Percentiles rank a stretch among this genome's conserved stretches.
Evolutionary conservation across 2,329 filamentous ascomycete species (phyloP).

Genomic region (Akanthomyces uredinophilus): DNA sequence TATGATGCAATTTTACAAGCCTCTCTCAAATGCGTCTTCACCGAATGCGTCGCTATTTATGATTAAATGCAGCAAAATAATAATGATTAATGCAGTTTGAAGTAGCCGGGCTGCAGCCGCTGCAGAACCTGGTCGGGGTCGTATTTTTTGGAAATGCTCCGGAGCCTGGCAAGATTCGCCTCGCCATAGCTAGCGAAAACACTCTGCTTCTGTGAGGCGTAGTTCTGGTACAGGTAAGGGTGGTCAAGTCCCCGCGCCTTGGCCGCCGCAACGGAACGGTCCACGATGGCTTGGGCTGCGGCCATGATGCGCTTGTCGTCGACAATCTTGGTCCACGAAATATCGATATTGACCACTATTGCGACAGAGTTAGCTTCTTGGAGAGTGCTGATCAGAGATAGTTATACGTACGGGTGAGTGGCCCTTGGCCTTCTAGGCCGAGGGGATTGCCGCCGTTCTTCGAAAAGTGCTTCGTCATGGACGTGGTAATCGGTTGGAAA

Average conservation of each 20-base stretch:
- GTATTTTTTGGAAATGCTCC: slow-evolving; percentile 29
- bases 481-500: slow-evolving; percentile 38
- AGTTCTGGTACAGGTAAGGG: slow-evolving; percentile 42
- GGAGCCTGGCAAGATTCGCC: slow-evolving; percentile 31
- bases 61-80: neutral
- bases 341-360: slow-evolving; percentile 21
- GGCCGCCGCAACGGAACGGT: slow-evolving; percentile 24
- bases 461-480: slow-evolving; percentile 29
- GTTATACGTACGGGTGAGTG: slow-evolving; percentile 19
- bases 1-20: neutral
- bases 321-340: slow-evolving; percentile 24
- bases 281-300: slow-evolving; percentile 23
- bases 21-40: neutral
- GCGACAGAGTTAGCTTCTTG: neutral
- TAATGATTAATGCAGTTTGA: slow-evolving; percentile 28
- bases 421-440: slow-evolving; percentile 24
- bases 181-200: slow-evolving; percentile 36
- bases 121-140: slow-evolving; percentile 34
- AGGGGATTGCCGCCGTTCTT: slow-evolving; percentile 30
- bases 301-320: slow-evolving; percentile 31
- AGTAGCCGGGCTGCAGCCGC: slow-evolving; percentile 33
- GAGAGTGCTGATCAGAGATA: neutral
- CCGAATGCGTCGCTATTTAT: slow-evolving; percentile 13
- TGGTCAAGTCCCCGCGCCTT: slow-evolving; percentile 28
- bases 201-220: slow-evolving; percentile 37